A percentile compares a stretch with the other conserved stretches of the same genome.
Conservation (phyloP, 1,284 basidiomycete species). For the Tilletia indica region DNA sequence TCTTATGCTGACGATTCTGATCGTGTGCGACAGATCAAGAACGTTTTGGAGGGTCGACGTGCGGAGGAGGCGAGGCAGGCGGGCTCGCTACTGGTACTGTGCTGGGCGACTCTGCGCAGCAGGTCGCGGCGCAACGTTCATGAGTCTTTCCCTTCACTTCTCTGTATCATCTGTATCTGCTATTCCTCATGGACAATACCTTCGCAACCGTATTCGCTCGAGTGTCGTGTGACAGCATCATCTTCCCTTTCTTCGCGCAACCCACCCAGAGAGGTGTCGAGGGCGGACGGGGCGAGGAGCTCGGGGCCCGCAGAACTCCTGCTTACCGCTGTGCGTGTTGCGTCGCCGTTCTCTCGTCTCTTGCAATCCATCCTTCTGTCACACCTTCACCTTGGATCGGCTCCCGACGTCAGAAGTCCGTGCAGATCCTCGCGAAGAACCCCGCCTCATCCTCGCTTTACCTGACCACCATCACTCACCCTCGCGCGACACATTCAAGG, state of each 20-base stretch:
- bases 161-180: not conserved
- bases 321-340: not conserved
- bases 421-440: not conserved
- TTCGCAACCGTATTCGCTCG: not conserved
- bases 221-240: conserved; percentile 17
- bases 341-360: not conserved
- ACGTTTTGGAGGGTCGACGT: conserved; percentile 43
- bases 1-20: not conserved
- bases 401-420: not conserved
- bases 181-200: not conserved
- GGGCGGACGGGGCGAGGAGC: not conserved
- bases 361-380: not conserved
- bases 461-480: not conserved
- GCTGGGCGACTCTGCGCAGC: not conserved
- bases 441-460: not conserved
- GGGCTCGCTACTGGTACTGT: not conserved
- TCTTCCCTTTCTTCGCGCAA: not conserved
- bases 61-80: conserved; percentile 9
- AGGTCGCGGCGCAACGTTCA: no score
- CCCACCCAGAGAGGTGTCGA: not conserved
- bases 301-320: not conserved
- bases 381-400: not conserved
- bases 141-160: not conserved
- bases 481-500: not conserved
- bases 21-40: conserved; percentile 37